Conservation (phyloP, 208 protist genomes). For the Leptomonas seymouri region DNA sequence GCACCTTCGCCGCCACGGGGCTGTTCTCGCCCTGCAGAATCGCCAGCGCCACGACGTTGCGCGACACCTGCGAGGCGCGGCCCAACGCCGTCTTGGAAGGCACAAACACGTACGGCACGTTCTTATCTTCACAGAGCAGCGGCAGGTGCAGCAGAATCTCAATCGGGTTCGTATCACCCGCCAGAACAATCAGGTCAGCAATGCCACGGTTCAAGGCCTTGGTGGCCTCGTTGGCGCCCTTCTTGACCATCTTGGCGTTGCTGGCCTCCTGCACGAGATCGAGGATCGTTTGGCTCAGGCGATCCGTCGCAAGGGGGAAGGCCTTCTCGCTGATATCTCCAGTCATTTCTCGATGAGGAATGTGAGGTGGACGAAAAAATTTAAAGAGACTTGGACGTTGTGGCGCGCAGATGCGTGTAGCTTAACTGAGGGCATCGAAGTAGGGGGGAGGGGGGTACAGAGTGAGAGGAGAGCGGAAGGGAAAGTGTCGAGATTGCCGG, state of each 20-base stretch:
- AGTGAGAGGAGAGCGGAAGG: too few relatives aligned
- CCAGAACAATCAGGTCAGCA: slow-evolving; percentile 99
- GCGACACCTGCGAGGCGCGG: slow-evolving; percentile 98
- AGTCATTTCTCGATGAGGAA: slow-evolving; percentile 65
- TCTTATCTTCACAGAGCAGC: slow-evolving; percentile 99
- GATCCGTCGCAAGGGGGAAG: slow-evolving; percentile 97
- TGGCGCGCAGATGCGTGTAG: slow-evolving; percentile 16
- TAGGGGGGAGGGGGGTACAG: too few relatives aligned
- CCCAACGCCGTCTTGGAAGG: slow-evolving; percentile 98
- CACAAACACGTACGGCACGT: slow-evolving; percentile 99
- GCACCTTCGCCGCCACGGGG: slow-evolving; percentile 96
- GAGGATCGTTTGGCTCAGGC: slow-evolving; percentile 96
- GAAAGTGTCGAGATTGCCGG: too few relatives aligned
- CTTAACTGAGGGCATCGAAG: background rate
- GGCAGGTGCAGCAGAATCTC: slow-evolving; percentile 99
- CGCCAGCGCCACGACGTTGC: slow-evolving; percentile 97
- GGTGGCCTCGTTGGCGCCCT: slow-evolving; percentile 99
- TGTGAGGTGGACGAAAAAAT: slow-evolving; percentile 1
- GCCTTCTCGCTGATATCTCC: slow-evolving; percentile 98
- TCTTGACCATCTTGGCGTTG: slow-evolving; percentile 99
- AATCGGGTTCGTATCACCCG: slow-evolving; percentile 99
- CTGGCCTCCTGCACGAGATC: slow-evolving; percentile 98
- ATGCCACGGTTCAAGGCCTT: slow-evolving; percentile 99
- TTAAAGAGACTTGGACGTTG: slow-evolving; percentile 11
- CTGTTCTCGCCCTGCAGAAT: slow-evolving; percentile 97